Evolutionary conservation across 2,329 filamentous ascomycete genomes (phyloP).

Genomic region (Pseudogymnoascus sp.): DNA sequence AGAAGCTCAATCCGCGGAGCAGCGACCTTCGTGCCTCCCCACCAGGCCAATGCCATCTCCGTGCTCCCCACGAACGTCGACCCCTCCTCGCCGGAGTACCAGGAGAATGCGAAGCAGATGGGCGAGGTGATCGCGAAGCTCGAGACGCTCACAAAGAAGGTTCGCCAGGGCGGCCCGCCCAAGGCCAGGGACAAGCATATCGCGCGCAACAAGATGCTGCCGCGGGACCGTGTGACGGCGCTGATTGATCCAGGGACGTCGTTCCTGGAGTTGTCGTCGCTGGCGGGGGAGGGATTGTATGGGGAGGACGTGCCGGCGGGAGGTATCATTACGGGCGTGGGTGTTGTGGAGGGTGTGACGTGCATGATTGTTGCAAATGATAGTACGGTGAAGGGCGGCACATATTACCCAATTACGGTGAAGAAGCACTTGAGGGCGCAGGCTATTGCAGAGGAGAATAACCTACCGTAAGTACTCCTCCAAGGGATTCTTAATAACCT

Average conservation of each 20-base stretch:
- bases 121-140: constrained; percentile 63
- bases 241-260: constrained; percentile 83
- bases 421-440: constrained; percentile 96
- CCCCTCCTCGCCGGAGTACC: constrained; percentile 68
- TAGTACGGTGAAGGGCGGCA: constrained; percentile 93
- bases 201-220: constrained; percentile 86
- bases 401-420: constrained; percentile 94
- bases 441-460: constrained; percentile 83
- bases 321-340: constrained; percentile 88
- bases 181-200: constrained; percentile 86
- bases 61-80: constrained; percentile 72
- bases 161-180: constrained; percentile 69
- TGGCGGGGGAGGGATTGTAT: constrained; percentile 83
- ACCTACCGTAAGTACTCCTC: constrained; percentile 49
- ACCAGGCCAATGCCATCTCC: constrained; percentile 79
- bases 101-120: constrained; percentile 76
- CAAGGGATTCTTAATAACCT: background rate
- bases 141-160: constrained; percentile 61
- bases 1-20: constrained; percentile 33
- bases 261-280: constrained; percentile 88
- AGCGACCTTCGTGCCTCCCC: constrained; percentile 72
- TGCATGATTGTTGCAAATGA: constrained; percentile 95
- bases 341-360: constrained; percentile 80
- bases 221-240: constrained; percentile 79
- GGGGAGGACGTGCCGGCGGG: constrained; percentile 83